Base-by-base conservation (phyloP, 257 asterid genomes). In the Ehretia macrophylla region DNA sequence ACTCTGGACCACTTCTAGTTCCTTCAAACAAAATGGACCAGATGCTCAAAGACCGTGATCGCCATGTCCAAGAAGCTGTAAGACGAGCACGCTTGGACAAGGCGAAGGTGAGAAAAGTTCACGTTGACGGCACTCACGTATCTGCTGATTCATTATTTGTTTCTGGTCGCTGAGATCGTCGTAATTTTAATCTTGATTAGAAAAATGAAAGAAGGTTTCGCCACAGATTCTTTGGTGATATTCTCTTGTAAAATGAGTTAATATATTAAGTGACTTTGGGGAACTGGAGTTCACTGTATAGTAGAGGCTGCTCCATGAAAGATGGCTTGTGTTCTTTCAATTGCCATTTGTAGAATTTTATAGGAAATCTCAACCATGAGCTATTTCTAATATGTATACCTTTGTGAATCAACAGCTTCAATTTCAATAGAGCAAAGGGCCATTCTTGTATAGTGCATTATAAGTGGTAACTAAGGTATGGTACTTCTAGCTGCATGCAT, bases 1-100 rank as follows among this genome's bases (percentile, higher is more conserved):
- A 86, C 81, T 93, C 99, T 0, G 99, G 99, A 17, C 97, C 99
- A 0, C 61, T 93, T 57, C 74, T 86, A 39, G 97, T 79, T 32
- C 96, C 97, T 14, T 83, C 97, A 1, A 91, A 88, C 52, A 86
- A 85, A 82, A 80, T 84, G 77, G 97, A 93, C 50, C 95, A 89
- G 81, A 81, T 79, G 73, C 56, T 93, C 75, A 86, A 85, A 74
- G 99, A 89, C 48, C 90, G 86, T 14, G 97, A 93, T 68, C 94
- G 95, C 39, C 97, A 85, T 48, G 83, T 93, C 27, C 99, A 85
- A 72, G 99, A 89, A 71, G 95, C 96, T 32, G 96, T 75, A 57
- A 75, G 99, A 70, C 77, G 97, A 45, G 95, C 91, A 35, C 86
- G 97, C n/a, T 32, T 85, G 67, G 97, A 89, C 72, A 88, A 82